These are phyloP conservation scores for Naematelia aurantialba DNA, from an alignment of 768 basidiomycete species.

Conservation along the genomic window DNA sequence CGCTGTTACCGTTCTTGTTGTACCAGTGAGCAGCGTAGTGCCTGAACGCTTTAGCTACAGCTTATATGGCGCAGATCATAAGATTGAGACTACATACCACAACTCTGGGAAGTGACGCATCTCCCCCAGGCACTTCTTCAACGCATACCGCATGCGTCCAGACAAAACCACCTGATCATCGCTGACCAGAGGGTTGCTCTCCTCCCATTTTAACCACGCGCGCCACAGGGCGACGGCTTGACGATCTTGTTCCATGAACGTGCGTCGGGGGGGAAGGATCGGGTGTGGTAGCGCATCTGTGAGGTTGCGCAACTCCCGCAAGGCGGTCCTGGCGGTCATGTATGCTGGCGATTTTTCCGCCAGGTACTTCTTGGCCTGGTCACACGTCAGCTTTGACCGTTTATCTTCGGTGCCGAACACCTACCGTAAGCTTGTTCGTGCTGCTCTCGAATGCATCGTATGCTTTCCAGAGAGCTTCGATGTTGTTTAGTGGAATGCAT, in stretches of 20 bases:
- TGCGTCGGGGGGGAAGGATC: constrained; percentile 66
- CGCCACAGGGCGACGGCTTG: constrained; percentile 82
- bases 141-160: constrained; percentile 71
- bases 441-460: constrained; percentile 86
- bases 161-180: constrained; percentile 70
- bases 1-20: constrained; percentile 66
- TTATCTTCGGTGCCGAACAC: constrained; percentile 25
- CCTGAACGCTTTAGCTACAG: constrained; percentile 54
- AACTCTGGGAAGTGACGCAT: constrained; percentile 95
- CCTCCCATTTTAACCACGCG: constrained; percentile 90
- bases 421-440: constrained; percentile 78
- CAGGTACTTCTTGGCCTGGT: constrained; percentile 89
- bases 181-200: constrained; percentile 86
- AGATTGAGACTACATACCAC: constrained; percentile 58
- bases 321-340: constrained; percentile 88
- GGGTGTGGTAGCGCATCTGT: constrained; percentile 62
- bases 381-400: background rate
- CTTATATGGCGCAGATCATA: background rate
- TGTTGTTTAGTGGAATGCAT: constrained; percentile 87
- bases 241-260: constrained; percentile 68
- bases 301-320: constrained; percentile 71
- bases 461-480: constrained; percentile 89
- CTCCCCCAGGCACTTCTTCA: constrained; percentile 81
- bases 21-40: constrained; percentile 87
- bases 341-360: constrained; percentile 84